Base-by-base conservation (phyloP, 306 rosid species). In the Carpinus viminea region DNA sequence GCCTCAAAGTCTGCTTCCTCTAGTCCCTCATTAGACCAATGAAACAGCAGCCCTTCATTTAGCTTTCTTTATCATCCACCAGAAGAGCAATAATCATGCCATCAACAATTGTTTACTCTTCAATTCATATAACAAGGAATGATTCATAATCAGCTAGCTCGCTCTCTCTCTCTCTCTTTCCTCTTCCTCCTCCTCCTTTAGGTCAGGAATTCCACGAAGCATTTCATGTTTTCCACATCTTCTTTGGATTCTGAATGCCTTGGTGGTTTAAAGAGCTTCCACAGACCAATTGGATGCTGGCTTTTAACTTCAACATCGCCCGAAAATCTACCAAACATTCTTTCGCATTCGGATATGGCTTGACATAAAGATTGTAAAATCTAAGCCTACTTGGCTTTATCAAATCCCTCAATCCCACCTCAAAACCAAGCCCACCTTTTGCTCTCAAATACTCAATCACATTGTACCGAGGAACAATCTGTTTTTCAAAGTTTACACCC, bases 351-450 rank as follows among this genome's bases (percentile, higher is more conserved):
- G 93, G 95, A 80, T 92, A 94, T 9, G 97, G 97, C 84, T 92
- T 92, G 18, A 92, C 98, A 71, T 88, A 94, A 57, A 89, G 88
- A 83, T 94, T 94, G 70, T 91, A 92, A 88, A 94, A 94, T 71
- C 77, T 79, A 64, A 94, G 88, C 87, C 97, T 92, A 77, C 91
- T 88, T 41, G 95, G 97, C 81, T 83, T 92, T 75, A 94, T 83
- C 77, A 94, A 26, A 62, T 89, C 93, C 79, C 79, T 89, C 83
- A 92, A 84, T 60, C 90, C 88, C 70, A 94, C 68, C 70, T 89
- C 83, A 80, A 80, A 88, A 70, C 88, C 92, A 77, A 94, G 81
- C 26, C 93, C 93, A 21, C 91, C 92, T 71, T 78, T 88, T 69
- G 89, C 92, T 75, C 79, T 87, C 88, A 94, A 84, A 82, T 91